A percentile compares a stretch with the other conserved stretches of the same genome.
Conservation (phyloP, 768 basidiomycete genomes). For the Termitomyces sp. region DNA sequence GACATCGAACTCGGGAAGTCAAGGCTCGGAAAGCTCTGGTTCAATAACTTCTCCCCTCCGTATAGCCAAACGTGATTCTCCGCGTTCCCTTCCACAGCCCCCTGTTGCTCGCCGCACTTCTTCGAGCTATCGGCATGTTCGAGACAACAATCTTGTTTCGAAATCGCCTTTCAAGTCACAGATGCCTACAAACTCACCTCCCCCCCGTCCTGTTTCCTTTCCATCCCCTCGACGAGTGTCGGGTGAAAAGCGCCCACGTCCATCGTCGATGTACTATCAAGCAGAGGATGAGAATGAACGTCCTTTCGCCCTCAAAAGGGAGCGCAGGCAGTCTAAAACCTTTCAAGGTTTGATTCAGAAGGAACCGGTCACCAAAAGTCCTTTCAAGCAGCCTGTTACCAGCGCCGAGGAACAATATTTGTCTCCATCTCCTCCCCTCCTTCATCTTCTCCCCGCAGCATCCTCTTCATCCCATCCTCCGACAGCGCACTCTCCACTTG, state of each 20-base stretch:
- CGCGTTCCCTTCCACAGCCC: constrained; percentile 36
- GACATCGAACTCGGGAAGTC: constrained; percentile 27
- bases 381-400: constrained; percentile 48
- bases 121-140: constrained; percentile 76
- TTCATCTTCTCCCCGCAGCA: constrained; percentile 1
- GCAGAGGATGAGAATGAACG: constrained; percentile 67
- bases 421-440: not conserved
- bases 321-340: constrained; percentile 70
- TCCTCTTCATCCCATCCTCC: constrained; percentile 8
- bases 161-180: constrained; percentile 84
- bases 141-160: constrained; percentile 73
- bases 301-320: constrained; percentile 65
- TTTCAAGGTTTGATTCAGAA: constrained; percentile 71
- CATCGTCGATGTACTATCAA: constrained; percentile 66
- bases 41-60: constrained; percentile 63
- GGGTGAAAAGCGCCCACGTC: constrained; percentile 75
- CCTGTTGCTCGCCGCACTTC: constrained; percentile 68
- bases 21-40: constrained; percentile 26
- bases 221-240: constrained; percentile 52
- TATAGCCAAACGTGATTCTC: constrained; percentile 67
- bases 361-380: constrained; percentile 81
- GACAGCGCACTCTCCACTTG: constrained; percentile 10
- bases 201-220: constrained; percentile 28
- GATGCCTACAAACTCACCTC: constrained; percentile 46
- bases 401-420: constrained; percentile 21